Base-by-base conservation (phyloP, 1,284 basidiomycete species). In the Xanthoconium separans region DNA sequence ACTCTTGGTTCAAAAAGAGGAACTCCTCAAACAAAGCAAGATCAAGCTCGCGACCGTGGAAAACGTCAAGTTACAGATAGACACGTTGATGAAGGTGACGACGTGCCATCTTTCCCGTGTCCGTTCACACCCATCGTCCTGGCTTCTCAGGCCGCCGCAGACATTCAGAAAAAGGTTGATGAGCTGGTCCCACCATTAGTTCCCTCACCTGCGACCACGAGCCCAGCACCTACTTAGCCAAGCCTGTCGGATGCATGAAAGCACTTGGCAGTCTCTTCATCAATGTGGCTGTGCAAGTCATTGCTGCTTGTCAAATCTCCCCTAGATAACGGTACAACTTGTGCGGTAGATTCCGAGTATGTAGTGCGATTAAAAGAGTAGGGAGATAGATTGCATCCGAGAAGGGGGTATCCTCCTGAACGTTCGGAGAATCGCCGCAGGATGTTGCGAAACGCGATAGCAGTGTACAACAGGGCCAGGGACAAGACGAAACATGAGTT, bases 101-200 rank as follows among this genome's bases (percentile, higher is more conserved):
- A 18, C 37, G 34, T 48, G 3, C 56, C 50, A 27, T 27, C 57
- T 42, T 37, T 46, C 24, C 43, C 15, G 36, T 54, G 44, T 55
- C 51, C 46, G 24, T 59, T 54, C 41, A 54, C 46, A 57, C 53
- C 56, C 50, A 64, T 55, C 29, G 16, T 49, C 40, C 40, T 55
- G 20, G 37, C 52, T 56, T 50, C 48, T 43, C 61, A 89, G 87
- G 79, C 81, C 43, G 86, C 87, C 6, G 72, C 79, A 40, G 88
- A 89, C 27, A 81, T 82, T 43, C 84, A 88, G 65, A 88, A 84
- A 74, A 87, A 85, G 65, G 85, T 91, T 2, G 80, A 84, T 59
- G 84, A 87, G 49, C 75, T 91, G 50, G 78, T 87, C 22, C 74
- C 79, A 55, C 70, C 82, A 50, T 64, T 76, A 11, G 29, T 34